Evolutionary conservation across 2,329 filamentous ascomycete genomes (phyloP).

Genomic region (Atkinsonella texensis): DNA sequence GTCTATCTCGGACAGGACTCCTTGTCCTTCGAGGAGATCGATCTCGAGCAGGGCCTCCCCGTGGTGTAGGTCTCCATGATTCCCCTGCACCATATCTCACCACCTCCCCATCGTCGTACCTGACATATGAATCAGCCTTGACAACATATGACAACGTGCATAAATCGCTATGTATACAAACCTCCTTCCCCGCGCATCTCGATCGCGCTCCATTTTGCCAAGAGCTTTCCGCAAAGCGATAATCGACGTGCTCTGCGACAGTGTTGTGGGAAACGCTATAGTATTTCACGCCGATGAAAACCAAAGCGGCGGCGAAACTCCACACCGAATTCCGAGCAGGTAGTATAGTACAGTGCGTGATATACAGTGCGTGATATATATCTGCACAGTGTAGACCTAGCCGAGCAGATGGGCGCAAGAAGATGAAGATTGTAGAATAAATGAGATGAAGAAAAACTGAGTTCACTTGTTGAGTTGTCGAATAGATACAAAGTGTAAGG

Average conservation of each 20-base stretch:
- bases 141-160: background rate
- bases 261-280: background rate
- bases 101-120: conserved; percentile 51
- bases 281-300: background rate
- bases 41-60: conserved; percentile 21
- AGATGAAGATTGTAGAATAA: background rate
- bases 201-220: conserved; percentile 24
- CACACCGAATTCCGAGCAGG: background rate
- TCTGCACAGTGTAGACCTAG: background rate
- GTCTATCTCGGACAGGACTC: conserved; percentile 18
- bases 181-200: conserved; percentile 23
- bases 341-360: no score
- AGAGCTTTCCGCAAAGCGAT: background rate
- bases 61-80: conserved; percentile 47
- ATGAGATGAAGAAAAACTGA: background rate
- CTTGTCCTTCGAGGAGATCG: conserved; percentile 30
- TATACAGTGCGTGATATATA: background rate
- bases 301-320: background rate
- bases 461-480: background rate
- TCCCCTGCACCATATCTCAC: conserved; percentile 50
- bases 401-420: background rate
- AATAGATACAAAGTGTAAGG: background rate
- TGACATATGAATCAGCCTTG: conserved; percentile 15
- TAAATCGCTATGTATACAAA: conserved; percentile 5
- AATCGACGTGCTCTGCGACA: background rate